phyloP scores from a whole-genome alignment of 129 eudicot genomes.

The Centrapalus pauciflorus region DNA sequence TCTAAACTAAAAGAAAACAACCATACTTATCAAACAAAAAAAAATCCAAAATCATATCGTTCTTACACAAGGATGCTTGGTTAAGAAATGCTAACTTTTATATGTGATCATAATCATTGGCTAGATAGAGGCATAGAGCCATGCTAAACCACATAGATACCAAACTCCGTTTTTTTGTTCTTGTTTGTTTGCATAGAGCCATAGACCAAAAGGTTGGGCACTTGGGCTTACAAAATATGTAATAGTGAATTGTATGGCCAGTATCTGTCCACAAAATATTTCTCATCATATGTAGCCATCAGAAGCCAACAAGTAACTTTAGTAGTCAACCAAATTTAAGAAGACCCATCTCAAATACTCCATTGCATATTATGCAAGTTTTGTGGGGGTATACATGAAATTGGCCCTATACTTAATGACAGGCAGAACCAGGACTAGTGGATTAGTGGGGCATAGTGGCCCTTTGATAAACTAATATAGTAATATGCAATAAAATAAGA shows the following conservation, averaged over 20 bases:
- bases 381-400: too few species aligned
- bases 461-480: neutral
- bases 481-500: too few species aligned
- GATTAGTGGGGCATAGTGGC: neutral
- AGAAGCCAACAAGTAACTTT: conserved; percentile 58
- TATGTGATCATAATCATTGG: neutral
- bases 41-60: conserved; percentile 4
- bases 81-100: neutral
- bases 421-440: neutral
- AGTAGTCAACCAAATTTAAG: conserved; percentile 63
- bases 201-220: too few species aligned
- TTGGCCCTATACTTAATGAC: neutral
- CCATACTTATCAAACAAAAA: neutral
- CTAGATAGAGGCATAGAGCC: neutral
- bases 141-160: neutral
- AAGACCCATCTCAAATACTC: conserved; percentile 45
- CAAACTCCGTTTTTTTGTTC: neutral
- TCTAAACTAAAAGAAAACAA: neutral
- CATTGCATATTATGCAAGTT: conserved; percentile 27
- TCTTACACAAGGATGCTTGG: neutral
- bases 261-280: conserved; percentile 78
- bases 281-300: conserved; percentile 74
- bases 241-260: conserved; percentile 43
- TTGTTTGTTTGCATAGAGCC: conserved; percentile 7
- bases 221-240: neutral